phyloP scores from a whole-genome alignment of 2,329 filamentous ascomycete species.

The Sporothrix variecibatus region DNA sequence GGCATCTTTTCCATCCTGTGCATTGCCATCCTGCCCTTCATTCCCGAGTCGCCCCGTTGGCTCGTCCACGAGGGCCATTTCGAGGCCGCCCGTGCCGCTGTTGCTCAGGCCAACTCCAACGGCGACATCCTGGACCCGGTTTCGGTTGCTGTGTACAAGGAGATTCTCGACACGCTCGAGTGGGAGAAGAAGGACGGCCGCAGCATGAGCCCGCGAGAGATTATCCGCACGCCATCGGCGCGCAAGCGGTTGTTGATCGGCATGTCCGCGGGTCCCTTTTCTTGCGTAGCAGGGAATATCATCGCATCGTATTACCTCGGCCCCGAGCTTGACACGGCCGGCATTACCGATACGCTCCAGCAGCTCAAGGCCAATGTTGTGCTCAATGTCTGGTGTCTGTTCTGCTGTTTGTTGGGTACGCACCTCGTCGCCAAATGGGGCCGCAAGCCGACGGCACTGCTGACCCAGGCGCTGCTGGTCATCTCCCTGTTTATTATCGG shows the following conservation, averaged over 20 bases:
- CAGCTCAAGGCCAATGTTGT: constrained; percentile 53
- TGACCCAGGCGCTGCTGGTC: constrained; percentile 43
- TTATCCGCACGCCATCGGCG: constrained; percentile 41
- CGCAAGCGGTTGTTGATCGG: constrained; percentile 45
- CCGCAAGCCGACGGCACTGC: constrained; percentile 46
- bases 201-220: constrained; percentile 41
- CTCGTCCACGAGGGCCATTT: constrained; percentile 44
- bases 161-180: constrained; percentile 50
- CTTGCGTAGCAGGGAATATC: constrained; percentile 43
- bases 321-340: constrained; percentile 47
- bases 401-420: constrained; percentile 46
- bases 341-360: constrained; percentile 45
- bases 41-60: constrained; percentile 52
- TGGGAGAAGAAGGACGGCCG: constrained; percentile 47
- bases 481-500: constrained; percentile 55
- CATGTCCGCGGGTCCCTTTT: constrained; percentile 38
- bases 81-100: constrained; percentile 44
- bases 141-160: constrained; percentile 44
- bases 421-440: constrained; percentile 46
- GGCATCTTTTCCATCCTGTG: constrained; percentile 31
- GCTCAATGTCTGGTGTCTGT: constrained; percentile 53
- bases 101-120: constrained; percentile 49
- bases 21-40: constrained; percentile 28
- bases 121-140: constrained; percentile 45
- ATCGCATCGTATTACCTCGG: constrained; percentile 47